A percentile compares a stretch with the other conserved stretches of the same genome.
phyloP scores from a whole-genome alignment of 1,284 basidiomycete genomes.

The Cryptococcus wingfieldii region DNA sequence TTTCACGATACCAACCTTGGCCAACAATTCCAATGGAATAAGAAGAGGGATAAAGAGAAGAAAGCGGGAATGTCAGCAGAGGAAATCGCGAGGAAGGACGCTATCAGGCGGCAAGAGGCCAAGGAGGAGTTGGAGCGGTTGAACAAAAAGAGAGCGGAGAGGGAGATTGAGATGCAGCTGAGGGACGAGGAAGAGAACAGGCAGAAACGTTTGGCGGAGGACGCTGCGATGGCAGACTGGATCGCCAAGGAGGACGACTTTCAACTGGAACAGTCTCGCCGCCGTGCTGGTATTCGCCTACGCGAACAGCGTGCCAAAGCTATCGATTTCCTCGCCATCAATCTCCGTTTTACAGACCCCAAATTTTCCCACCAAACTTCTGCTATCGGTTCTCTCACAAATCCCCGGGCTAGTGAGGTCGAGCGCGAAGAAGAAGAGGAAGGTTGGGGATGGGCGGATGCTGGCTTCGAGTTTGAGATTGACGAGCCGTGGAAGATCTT shows the following conservation, averaged over 20 bases:
- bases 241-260: slow-evolving; percentile 95
- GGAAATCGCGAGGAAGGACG: slow-evolving; percentile 77
- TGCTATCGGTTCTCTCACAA: slow-evolving; percentile 35
- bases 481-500: slow-evolving; percentile 98
- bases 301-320: slow-evolving; percentile 94
- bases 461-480: slow-evolving; percentile 92
- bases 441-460: slow-evolving; percentile 63
- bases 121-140: slow-evolving; percentile 91
- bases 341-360: slow-evolving; percentile 75
- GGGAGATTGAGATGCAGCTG: slow-evolving; percentile 80
- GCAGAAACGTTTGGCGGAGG: slow-evolving; percentile 84
- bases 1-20: slow-evolving; percentile 95
- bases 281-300: slow-evolving; percentile 86
- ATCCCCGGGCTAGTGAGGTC: slow-evolving; percentile 28
- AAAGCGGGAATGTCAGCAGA: slow-evolving; percentile 76
- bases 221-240: slow-evolving; percentile 97
- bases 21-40: slow-evolving; percentile 96
- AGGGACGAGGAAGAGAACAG: slow-evolving; percentile 88
- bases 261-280: slow-evolving; percentile 88
- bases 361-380: slow-evolving; percentile 48
- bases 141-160: slow-evolving; percentile 81
- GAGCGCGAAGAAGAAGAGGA: slow-evolving; percentile 62
- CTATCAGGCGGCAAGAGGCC: slow-evolving; percentile 76
- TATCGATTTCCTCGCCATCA: slow-evolving; percentile 88
- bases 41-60: slow-evolving; percentile 93